phyloP scores from a whole-genome alignment of 1,139 yeast genomes.

The Meyerozyma smithsonii region DNA sequence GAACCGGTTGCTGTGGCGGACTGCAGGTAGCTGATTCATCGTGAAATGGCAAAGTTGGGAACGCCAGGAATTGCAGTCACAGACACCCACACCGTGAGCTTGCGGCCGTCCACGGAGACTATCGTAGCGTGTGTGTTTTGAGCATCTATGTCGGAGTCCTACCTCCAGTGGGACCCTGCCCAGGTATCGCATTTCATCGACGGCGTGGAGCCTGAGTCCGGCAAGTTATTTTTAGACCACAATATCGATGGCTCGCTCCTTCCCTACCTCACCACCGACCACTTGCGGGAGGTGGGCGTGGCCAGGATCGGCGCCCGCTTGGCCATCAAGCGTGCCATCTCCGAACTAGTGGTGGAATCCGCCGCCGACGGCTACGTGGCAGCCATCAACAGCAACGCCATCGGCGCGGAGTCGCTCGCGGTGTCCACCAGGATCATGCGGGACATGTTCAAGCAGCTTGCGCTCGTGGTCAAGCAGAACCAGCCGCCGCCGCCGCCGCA shows the following conservation, averaged over 20 bases:
- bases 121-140: too few species aligned
- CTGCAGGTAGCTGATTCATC: conserved; percentile 1
- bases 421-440: conserved; percentile 31
- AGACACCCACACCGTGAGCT: too few species aligned
- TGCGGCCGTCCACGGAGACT: too few species aligned
- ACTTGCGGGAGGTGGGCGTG: conserved; percentile 57
- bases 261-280: conserved; percentile 55
- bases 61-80: too few species aligned
- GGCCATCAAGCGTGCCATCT: conserved; percentile 43
- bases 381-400: conserved; percentile 30
- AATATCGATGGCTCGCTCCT: conserved; percentile 60
- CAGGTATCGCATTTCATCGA: conserved; percentile 38
- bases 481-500: conserved; percentile 6
- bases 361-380: conserved; percentile 25
- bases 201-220: conserved; percentile 22
- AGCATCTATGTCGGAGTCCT: conserved; percentile 27
- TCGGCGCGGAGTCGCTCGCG: conserved; percentile 31
- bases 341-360: conserved; percentile 38
- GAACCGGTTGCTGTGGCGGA: not conserved
- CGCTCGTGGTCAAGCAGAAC: conserved; percentile 7
- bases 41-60: not conserved
- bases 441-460: conserved; percentile 31
- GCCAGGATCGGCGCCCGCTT: conserved; percentile 39
- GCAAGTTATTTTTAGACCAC: conserved; percentile 42
- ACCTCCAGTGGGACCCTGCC: conserved; percentile 46